A percentile compares a stretch with the other conserved stretches of the same genome.
These are phyloP conservation scores for Paraconiothyrium brasiliense DNA, from an alignment of 2,329 filamentous ascomycete species.

Conservation along the genomic window DNA sequence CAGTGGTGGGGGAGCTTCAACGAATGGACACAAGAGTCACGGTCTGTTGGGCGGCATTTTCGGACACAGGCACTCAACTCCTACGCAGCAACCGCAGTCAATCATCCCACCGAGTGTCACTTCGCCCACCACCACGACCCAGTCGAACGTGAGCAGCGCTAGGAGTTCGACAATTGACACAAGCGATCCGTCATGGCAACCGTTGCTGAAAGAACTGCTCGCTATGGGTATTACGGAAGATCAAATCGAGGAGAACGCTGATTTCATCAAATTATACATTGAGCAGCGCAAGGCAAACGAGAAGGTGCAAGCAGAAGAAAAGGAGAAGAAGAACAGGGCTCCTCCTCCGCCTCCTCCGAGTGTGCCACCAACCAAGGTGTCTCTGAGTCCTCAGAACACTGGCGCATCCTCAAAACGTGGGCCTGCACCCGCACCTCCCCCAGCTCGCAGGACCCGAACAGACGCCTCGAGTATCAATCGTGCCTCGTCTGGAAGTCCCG, in stretches of 20 bases:
- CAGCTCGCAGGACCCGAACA: conserved; percentile 55
- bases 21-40: conserved; percentile 48
- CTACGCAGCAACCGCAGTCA: conserved; percentile 55
- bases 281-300: conserved; percentile 68
- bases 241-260: conserved; percentile 72
- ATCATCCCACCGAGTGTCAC: conserved; percentile 60
- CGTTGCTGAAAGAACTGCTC: conserved; percentile 68
- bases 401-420: conserved; percentile 67
- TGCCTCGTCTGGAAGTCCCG: conserved; percentile 64
- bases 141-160: conserved; percentile 46
- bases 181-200: conserved; percentile 69
- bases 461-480: conserved; percentile 51
- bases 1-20: conserved; percentile 28
- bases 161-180: conserved; percentile 64
- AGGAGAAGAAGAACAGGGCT: conserved; percentile 62
- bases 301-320: conserved; percentile 54
- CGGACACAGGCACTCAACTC: conserved; percentile 59
- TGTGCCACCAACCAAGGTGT: conserved; percentile 52
- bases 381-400: conserved; percentile 70
- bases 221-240: conserved; percentile 74
- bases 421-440: conserved; percentile 68
- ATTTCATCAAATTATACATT: conserved; percentile 74
- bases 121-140: conserved; percentile 47
- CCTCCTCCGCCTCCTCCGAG: conserved; percentile 71
- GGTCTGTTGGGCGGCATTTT: conserved; percentile 64